Percentiles rank a stretch among this genome's conserved stretches.
Evolutionary conservation across 768 basidiomycete genomes (phyloP).

Genomic region (Trametes maxima): DNA sequence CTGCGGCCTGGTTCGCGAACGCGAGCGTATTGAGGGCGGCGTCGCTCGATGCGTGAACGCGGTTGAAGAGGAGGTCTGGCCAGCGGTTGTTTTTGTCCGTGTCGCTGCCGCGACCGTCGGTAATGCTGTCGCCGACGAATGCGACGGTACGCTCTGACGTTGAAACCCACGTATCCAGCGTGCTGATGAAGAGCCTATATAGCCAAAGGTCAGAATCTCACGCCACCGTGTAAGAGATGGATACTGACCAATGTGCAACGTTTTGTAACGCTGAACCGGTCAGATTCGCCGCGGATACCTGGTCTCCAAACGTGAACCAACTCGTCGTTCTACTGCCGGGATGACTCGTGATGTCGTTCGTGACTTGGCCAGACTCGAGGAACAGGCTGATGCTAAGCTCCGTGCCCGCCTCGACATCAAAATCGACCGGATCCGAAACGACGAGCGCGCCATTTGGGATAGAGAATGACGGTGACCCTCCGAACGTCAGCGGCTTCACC

Average conservation of each 20-base stretch:
- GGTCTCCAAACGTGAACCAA: constrained; percentile 42
- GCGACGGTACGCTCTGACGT: constrained; percentile 36
- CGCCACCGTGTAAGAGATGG: not conserved
- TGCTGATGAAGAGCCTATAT: constrained; percentile 47
- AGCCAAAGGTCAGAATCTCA: not conserved
- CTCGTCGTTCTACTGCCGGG: constrained; percentile 53
- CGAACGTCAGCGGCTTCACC: constrained; percentile 45
- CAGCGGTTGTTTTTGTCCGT: constrained; percentile 51
- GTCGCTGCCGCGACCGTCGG: constrained; percentile 51
- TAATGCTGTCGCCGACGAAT: constrained; percentile 56
- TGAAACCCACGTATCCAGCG: constrained; percentile 44
- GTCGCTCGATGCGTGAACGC: constrained; percentile 39
- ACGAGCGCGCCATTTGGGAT: constrained; percentile 49
- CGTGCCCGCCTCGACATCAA: constrained; percentile 40
- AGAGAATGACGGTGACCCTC: constrained; percentile 41
- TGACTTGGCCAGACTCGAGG: constrained; percentile 42
- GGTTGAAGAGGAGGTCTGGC: constrained; percentile 50
- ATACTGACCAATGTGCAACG: constrained; percentile 41
- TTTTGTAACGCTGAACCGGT: constrained; percentile 36
- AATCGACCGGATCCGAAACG: constrained; percentile 48
- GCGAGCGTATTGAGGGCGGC: constrained; percentile 39
- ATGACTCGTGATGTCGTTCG: constrained; percentile 47
- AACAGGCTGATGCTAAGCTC: constrained; percentile 47
- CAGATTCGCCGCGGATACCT: constrained; percentile 38
- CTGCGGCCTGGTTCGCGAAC: constrained; percentile 53